Conservation (phyloP, 306 rosid species). For the Chamaecrista fasciculata region DNA sequence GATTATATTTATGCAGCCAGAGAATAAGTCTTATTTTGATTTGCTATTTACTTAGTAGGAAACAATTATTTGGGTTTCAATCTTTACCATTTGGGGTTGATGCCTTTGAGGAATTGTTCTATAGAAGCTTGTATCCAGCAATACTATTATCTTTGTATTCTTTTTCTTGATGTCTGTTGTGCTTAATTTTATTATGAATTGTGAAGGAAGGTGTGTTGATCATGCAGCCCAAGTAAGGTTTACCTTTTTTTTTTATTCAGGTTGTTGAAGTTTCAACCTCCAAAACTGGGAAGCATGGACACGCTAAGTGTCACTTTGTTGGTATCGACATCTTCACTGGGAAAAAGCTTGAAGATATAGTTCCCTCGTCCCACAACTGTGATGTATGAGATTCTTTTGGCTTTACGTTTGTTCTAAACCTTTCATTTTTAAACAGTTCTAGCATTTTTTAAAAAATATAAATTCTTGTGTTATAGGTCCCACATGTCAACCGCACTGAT, state of each 20-base stretch:
- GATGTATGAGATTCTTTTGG: constrained; percentile 54
- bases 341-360: constrained; percentile 97
- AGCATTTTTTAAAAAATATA: not conserved
- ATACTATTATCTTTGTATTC: not conserved
- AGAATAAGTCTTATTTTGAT: too few relatives aligned
- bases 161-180: not conserved
- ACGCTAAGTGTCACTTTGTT: constrained; percentile 97
- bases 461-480: constrained; percentile 53
- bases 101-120: not conserved
- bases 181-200: not conserved
- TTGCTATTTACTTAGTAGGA: not conserved
- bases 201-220: not conserved
- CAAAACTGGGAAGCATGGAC: constrained; percentile 97
- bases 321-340: constrained; percentile 88
- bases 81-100: not conserved
- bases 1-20: too few relatives aligned
- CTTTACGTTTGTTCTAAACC: not conserved
- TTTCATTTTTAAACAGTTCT: not conserved
- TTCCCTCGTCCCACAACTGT: constrained; percentile 97
- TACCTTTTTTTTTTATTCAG: constrained; percentile 34
- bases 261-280: constrained; percentile 98
- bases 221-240: constrained; percentile 8
- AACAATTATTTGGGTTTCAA: not conserved
- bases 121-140: not conserved
- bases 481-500: constrained; percentile 94